Evolutionary conservation across 129 eudicot genomes (phyloP), one percentile per base, ranked within the genome.

Genomic region (Artemisia annua): DNA sequence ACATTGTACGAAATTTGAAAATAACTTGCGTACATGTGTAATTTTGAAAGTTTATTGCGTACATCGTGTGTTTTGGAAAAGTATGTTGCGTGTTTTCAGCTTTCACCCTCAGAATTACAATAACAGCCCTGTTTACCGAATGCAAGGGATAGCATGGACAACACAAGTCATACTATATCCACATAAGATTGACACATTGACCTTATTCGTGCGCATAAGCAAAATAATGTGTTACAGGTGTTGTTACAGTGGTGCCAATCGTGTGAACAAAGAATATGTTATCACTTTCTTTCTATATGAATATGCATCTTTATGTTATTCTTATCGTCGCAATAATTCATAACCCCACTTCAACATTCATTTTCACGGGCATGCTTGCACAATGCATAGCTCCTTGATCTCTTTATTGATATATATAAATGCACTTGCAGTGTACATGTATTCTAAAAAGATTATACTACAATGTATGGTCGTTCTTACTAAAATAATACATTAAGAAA

Each of bases 261-360:
- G 30, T 9, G 51, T 68, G 71, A 24, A 20, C 5, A 20, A 69
- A 63, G 81, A 35, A 69, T 69, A 22, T 43, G 66, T 78, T 54
- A 58, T 70, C 59, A 5, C 48, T 53, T 61, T 59, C 71, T 69
- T 77, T 69, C 46, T 7, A 11, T 61, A 19, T 63, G 67, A 70
- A 71, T 70, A 70, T 78, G 58, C 77, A 70, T 78, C 82, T 78
- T 71, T n/a, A n/a, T n/a, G n/a, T n/a, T n/a, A n/a, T n/a, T n/a
- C n/a, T 78, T 52, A 49, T 53, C 39, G 17, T 58, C 58, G 3
- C 82, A 78, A 78, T 78, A 70, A 78, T 78, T 71, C 72, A 71
- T 6, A 15, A 63, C 61, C 53, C 80, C 75, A 71, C 67, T 71
- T 63, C 3, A 54, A 77, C 64, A 61, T 77, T 77, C 56, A 78